These are phyloP conservation scores for Pleurotus eryngii DNA, from an alignment of 768 basidiomycete genomes.

Conservation along the genomic window DNA sequence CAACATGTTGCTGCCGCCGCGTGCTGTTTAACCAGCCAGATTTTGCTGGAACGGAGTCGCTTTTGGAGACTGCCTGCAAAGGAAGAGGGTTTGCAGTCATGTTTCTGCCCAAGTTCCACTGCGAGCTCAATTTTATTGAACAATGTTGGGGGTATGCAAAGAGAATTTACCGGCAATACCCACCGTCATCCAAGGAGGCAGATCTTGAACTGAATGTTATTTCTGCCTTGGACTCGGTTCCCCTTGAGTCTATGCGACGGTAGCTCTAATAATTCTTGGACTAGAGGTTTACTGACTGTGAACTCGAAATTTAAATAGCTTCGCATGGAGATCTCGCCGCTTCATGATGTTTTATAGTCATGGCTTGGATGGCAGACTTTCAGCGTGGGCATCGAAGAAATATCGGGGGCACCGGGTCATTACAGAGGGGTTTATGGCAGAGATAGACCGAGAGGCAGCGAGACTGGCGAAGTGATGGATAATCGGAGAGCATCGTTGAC, in stretches of 20 bases:
- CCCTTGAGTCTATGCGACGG: slow-evolving; percentile 23
- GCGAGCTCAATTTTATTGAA: slow-evolving; percentile 35
- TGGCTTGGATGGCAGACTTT: slow-evolving; percentile 16
- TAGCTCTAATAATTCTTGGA: slow-evolving; percentile 8
- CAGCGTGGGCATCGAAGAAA: slow-evolving; percentile 22
- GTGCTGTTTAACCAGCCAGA: slow-evolving; percentile 31
- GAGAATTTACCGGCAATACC: slow-evolving; percentile 19
- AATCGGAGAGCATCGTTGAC: too few relatives aligned
- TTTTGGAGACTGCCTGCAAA: slow-evolving; percentile 8
- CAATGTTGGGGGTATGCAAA: slow-evolving; percentile 33
- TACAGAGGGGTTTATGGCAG: slow-evolving; percentile 4
- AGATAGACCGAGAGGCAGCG: too few relatives aligned
- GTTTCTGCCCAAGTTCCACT: slow-evolving; percentile 31
- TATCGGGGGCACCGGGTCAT: slow-evolving; percentile 19
- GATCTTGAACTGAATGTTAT: slow-evolving; percentile 30
- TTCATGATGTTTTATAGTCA: slow-evolving; percentile 21
- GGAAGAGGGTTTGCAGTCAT: slow-evolving; percentile 14
- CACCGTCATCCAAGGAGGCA: slow-evolving; percentile 23
- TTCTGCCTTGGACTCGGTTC: slow-evolving; percentile 22
- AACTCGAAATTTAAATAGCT: slow-evolving; percentile 14
- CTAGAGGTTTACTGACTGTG: background rate
- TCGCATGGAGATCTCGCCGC: slow-evolving; percentile 16
- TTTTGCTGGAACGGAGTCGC: slow-evolving; percentile 21
- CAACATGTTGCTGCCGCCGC: slow-evolving; percentile 23
- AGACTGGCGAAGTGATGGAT: too few relatives aligned